These are phyloP conservation scores for Micractinium sp. DNA, from an alignment of 139 green algal species.

Conservation along the genomic window DNA sequence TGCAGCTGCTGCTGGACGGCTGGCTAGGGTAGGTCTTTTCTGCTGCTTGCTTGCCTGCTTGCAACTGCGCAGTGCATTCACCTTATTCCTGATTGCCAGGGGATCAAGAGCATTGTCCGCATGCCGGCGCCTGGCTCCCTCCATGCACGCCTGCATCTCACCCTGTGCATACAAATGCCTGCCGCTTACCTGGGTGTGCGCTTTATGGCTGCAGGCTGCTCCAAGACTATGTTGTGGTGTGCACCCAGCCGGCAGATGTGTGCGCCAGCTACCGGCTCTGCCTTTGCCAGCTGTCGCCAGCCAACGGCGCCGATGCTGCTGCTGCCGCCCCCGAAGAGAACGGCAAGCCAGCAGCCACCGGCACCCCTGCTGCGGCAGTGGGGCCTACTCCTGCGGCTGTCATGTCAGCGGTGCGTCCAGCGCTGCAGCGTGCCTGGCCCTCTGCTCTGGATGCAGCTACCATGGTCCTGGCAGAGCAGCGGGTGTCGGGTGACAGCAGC, in stretches of 20 bases:
- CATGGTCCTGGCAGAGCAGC: conserved; percentile 51
- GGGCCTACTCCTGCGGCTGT: conserved; percentile 23
- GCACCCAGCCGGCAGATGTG: conserved; percentile 49
- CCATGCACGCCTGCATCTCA: background rate
- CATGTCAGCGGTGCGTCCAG: conserved; percentile 22
- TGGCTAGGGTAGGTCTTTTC: conserved; percentile 21
- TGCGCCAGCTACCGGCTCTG: conserved; percentile 46
- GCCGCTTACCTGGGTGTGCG: background rate
- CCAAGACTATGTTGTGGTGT: conserved; percentile 65
- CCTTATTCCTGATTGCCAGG: no score
- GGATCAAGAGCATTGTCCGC: no score
- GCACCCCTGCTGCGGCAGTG: background rate
- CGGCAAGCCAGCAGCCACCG: background rate
- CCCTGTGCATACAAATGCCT: background rate
- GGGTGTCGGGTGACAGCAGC: background rate
- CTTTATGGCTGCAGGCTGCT: conserved; percentile 47
- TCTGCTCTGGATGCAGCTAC: conserved; percentile 47
- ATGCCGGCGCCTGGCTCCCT: no score
- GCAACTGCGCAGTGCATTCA: no score
- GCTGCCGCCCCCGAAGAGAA: background rate
- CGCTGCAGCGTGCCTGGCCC: conserved; percentile 45
- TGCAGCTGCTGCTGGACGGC: conserved; percentile 30
- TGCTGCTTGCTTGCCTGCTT: no score
- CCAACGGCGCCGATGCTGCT: background rate
- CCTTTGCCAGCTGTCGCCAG: conserved; percentile 38